Evolutionary conservation across 306 rosid genomes (phyloP), one percentile per base, ranked within the genome.

Genomic region (Carpinus fangiana): DNA sequence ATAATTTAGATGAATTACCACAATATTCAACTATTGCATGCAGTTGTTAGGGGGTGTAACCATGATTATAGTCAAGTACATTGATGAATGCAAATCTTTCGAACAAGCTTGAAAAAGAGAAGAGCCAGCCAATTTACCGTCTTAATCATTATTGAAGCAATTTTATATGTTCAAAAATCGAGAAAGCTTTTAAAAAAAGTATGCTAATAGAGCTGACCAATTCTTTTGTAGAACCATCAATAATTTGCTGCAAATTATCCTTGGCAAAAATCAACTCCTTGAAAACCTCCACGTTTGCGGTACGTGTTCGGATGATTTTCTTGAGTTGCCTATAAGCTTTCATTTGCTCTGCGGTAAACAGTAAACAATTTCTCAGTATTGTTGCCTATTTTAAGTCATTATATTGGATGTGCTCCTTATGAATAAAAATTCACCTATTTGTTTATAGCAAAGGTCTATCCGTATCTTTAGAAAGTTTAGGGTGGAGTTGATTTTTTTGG

Each of bases 401-500:
- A 36, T 65, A 17, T 65, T 36, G 9, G 14, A 7, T 23, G 53
- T 26, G 16, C 6, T n/a, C 5, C 28, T 38, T 13, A 55, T 2
- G 31, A 8, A 34, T 38, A 13, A 14, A 9, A 21, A 31, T 13
- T 16, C 9, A 4, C 8, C 3, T 74, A 81, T 79, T n/a, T 87
- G 87, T 65, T 26, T 66, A 2, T 28, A 57, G 85, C 79, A 65
- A 23, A 70, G 34, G 41, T 64, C 14, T n/a, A 84, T 31, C 16
- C 79, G 87, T 51, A 43, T 83, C 79, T 81, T 83, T 59, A 87
- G 76, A 76, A 85, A 82, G 88, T 74, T 83, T 5, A 84, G 78
- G 77, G 83, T 83, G 51, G 76, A 81, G 46, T 83, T 85, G 73
- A 89, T 79, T 73, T 87, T 89, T 21, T 85, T 86, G 61, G 86